These are phyloP conservation scores for Thalassiosira pacifica DNA, from an alignment of 352 stramenopile species.

Conservation along the genomic window DNA sequence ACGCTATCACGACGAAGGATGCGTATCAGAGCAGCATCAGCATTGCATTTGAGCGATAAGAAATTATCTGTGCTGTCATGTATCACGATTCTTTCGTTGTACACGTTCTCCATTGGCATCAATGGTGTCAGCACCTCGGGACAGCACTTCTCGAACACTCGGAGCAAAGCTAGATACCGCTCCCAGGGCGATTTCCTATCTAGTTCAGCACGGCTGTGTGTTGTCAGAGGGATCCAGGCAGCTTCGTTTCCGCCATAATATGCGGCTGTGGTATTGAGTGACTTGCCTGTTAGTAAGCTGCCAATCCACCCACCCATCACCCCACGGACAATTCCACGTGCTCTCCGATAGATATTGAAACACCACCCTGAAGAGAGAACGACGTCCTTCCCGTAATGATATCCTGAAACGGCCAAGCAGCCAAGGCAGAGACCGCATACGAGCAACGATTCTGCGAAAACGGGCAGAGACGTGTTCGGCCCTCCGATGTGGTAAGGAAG, in stretches of 20 bases:
- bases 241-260: background rate
- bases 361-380: slow-evolving; percentile 37
- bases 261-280: too few species aligned
- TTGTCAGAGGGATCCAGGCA: slow-evolving; percentile 62
- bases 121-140: slow-evolving; percentile 33
- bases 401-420: slow-evolving; percentile 59
- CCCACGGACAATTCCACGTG: background rate
- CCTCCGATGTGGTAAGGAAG: slow-evolving; percentile 54
- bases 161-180: slow-evolving; percentile 49
- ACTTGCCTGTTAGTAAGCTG: background rate
- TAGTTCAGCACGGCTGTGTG: slow-evolving; percentile 53
- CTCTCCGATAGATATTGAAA: slow-evolving; percentile 8
- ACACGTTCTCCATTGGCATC: background rate
- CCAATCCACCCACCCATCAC: slow-evolving; percentile 4
- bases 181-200: slow-evolving; percentile 45
- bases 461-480: slow-evolving; percentile 46
- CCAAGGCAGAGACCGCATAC: slow-evolving; percentile 59
- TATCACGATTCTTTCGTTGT: background rate
- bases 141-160: slow-evolving; percentile 46
- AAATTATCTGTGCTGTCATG: background rate
- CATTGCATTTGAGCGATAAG: background rate
- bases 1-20: slow-evolving; percentile 51
- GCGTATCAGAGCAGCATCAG: slow-evolving; percentile 41
- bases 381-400: slow-evolving; percentile 60
- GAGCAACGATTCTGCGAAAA: slow-evolving; percentile 58